Base-by-base conservation (phyloP, 805 yeast genomes). In the Saccharomycopsis babjevae region DNA sequence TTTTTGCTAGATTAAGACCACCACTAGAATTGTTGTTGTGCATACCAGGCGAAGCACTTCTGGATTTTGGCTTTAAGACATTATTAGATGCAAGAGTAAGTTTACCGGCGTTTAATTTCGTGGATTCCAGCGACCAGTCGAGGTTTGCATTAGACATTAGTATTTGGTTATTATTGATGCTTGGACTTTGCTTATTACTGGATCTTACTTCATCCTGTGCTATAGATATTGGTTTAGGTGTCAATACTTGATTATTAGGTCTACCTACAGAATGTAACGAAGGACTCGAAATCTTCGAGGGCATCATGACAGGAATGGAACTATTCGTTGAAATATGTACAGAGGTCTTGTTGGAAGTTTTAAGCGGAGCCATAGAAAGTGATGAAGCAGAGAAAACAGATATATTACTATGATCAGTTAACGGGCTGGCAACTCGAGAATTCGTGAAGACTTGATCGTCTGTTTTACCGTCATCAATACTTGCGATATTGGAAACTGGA, bases 121-220 rank as follows among this genome's bases (percentile, higher is more conserved):
- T 59, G 1, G 64, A 40, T 46, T 67, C 70, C 15, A 58, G n/a
- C 3, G 66, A 63, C 71, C 71, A 68, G 43, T 68, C 71, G 25
- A 68, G 60, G 15, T 18, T 42, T n/a, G 36, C 18, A 25, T 46
- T 46, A 46, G 52, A 16, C 52, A 46, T 46, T 22, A 46, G 32
- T 46, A 46, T 22, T 25, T 46, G 30, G n/a, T 18, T 46, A 16
- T 46, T 46, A 46, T 42, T 13, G 1, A 16, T 11, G 28, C 32
- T 25, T 10, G 52, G 16, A 3, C 22, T 16, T 22, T 10, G 52
- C n/a, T 46, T 25, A 11, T 22, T 25, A 46, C 13, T 25, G n/a
- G n/a, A 46, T 22, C 22, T 18, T 25, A 7, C 7, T 22, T 46
- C 52, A 46, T 16, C 22, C 10, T 46, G 28, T 11, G 8, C 15